Conservation (phyloP, 1,284 basidiomycete genomes). For the Cryptococcus sp. region DNA sequence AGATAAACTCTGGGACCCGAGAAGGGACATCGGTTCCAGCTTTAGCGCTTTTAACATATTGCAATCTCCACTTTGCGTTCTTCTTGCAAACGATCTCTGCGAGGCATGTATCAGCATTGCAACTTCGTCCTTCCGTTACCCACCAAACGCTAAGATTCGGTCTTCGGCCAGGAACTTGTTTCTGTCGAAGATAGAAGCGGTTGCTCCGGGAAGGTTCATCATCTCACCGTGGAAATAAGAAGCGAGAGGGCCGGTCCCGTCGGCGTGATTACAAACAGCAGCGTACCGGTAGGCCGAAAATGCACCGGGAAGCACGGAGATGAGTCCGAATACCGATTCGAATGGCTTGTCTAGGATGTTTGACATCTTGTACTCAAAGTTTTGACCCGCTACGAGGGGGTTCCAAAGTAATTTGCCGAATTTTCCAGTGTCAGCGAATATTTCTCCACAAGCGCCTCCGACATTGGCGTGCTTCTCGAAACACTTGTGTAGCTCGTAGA, state of each 20-base stretch:
- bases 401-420: conserved; percentile 76
- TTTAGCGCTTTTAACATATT: conserved; percentile 87
- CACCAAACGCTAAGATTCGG: conserved; percentile 40
- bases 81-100: conserved; percentile 42
- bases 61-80: conserved; percentile 57
- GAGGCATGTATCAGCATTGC: neutral
- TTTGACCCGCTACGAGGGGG: conserved; percentile 84
- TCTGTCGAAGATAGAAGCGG: conserved; percentile 54
- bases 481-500: conserved; percentile 69
- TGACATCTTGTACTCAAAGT: conserved; percentile 78
- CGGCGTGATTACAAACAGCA: conserved; percentile 71
- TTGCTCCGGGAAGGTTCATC: conserved; percentile 56
- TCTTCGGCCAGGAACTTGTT: conserved; percentile 82
- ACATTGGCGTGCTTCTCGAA: conserved; percentile 88
- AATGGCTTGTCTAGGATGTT: conserved; percentile 90
- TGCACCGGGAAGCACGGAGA: conserved; percentile 77
- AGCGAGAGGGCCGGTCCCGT: conserved; percentile 80
- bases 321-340: conserved; percentile 87
- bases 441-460: conserved; percentile 89
- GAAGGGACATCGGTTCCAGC: conserved; percentile 77
- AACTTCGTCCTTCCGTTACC: conserved; percentile 1
- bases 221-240: conserved; percentile 87
- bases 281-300: conserved; percentile 89
- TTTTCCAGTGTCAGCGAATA: conserved; percentile 50
- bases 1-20: conserved; percentile 78